Evolutionary conservation across 2,329 filamentous ascomycete genomes (phyloP).

Genomic region (Colletotrichum musae): DNA sequence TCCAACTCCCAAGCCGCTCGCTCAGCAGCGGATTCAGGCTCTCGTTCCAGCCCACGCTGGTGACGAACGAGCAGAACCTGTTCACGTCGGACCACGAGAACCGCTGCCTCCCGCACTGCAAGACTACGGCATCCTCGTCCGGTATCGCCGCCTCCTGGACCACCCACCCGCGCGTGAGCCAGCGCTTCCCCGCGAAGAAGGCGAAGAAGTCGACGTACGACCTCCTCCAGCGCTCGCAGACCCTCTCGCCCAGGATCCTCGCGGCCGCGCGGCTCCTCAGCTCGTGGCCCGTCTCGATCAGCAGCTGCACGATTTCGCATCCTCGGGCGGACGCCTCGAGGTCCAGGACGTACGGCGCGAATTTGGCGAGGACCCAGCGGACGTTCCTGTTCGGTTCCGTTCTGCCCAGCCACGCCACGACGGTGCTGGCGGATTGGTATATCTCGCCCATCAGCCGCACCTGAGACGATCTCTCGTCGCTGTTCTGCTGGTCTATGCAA

Average conservation of each 20-base stretch:
- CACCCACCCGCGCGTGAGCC: constrained; percentile 44
- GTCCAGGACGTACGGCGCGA: constrained; percentile 16
- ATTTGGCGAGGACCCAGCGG: constrained; percentile 37
- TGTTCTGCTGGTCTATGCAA: constrained; percentile 42
- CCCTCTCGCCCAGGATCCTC: neutral
- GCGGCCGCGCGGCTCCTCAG: constrained; percentile 2
- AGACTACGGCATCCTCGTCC: constrained; percentile 12
- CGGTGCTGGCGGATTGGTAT: constrained; percentile 32
- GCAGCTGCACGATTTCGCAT: neutral
- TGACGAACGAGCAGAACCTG: neutral
- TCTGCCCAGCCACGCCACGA: constrained; percentile 25
- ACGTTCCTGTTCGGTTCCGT: constrained; percentile 32
- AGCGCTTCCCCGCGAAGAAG: constrained; percentile 40
- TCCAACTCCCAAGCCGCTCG: constrained; percentile 1
- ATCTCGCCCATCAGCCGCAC: constrained; percentile 44
- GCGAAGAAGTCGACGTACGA: constrained; percentile 21
- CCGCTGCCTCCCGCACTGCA: constrained; percentile 9
- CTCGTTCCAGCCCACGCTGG: constrained; percentile 1
- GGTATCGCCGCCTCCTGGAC: constrained; percentile 43
- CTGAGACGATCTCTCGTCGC: constrained; percentile 38
- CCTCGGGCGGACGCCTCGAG: constrained; percentile 6
- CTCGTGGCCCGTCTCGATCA: constrained; percentile 19
- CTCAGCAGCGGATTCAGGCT: neutral
- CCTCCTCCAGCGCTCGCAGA: constrained; percentile 17
- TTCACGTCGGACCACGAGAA: constrained; percentile 25